Percentiles rank a stretch among this genome's conserved stretches.
Evolutionary conservation across 208 protist species (phyloP).

Genomic region (Endotrypanum monterogeii): DNA sequence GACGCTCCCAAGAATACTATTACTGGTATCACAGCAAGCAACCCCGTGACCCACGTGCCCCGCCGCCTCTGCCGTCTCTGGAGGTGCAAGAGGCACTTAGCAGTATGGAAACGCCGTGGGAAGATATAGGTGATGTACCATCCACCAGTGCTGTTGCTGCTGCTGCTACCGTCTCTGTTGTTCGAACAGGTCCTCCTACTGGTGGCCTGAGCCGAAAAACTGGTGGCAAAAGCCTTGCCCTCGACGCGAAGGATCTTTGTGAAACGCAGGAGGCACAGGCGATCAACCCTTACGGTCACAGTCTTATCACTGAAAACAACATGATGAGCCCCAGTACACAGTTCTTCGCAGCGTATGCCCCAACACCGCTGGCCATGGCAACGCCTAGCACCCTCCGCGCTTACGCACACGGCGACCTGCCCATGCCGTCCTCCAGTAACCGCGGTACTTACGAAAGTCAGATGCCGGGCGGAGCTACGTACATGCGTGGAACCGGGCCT

Average conservation of each 20-base stretch:
- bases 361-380: conserved; percentile 74
- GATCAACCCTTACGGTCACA: conserved; percentile 82
- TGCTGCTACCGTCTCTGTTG: not conserved
- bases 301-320: conserved; percentile 49
- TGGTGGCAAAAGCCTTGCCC: conserved; percentile 45
- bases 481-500: conserved; percentile 15
- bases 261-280: conserved; percentile 70
- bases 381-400: conserved; percentile 78
- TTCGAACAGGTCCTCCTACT: not conserved
- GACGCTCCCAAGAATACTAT: conserved; percentile 79
- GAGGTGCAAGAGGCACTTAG: conserved; percentile 59
- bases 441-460: conserved; percentile 17
- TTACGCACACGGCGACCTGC: conserved; percentile 73
- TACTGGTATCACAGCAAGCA: conserved; percentile 86
- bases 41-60: conserved; percentile 64
- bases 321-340: conserved; percentile 84
- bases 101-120: conserved; percentile 73
- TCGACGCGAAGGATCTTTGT: conserved; percentile 71
- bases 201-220: conserved; percentile 21
- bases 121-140: conserved; percentile 30
- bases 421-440: conserved; percentile 34
- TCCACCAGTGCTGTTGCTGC: too few relatives aligned
- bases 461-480: conserved; percentile 16
- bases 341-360: conserved; percentile 88
- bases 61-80: conserved; percentile 69